Evolutionary conservation across 2,329 filamentous ascomycete genomes (phyloP).

Genomic region (Colletotrichum cordylinicola): DNA sequence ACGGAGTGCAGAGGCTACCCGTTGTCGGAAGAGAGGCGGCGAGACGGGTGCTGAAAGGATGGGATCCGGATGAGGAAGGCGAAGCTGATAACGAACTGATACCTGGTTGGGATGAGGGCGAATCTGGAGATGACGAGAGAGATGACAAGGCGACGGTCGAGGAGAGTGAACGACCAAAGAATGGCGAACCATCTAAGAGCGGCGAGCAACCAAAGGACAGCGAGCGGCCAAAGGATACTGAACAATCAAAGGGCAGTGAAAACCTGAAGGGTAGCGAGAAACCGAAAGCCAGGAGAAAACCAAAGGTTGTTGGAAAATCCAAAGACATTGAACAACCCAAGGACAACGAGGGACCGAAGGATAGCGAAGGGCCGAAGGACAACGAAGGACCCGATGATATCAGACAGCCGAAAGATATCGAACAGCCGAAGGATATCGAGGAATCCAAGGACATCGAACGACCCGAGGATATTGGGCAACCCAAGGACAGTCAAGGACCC

Average conservation of each 20-base stretch:
- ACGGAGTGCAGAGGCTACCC: slow-evolving; percentile 41
- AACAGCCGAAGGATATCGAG: background rate
- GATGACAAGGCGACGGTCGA: background rate
- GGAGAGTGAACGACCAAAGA: background rate
- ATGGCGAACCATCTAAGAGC: background rate
- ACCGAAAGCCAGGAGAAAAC: background rate
- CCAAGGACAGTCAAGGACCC: background rate
- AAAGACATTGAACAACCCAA: background rate
- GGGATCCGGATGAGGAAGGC: slow-evolving; percentile 42
- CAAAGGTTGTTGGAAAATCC: background rate
- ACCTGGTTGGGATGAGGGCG: slow-evolving; percentile 36
- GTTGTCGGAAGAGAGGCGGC: slow-evolving; percentile 46
- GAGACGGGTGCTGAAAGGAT: slow-evolving; percentile 36
- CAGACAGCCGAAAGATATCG: background rate
- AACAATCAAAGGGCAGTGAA: background rate
- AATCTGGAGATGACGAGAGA: background rate
- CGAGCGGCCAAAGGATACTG: background rate
- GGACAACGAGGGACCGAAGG: background rate
- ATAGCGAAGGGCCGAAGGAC: background rate
- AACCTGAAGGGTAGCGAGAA: background rate
- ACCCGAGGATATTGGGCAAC: background rate
- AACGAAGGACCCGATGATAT: background rate
- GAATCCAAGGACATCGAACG: background rate
- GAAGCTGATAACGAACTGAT: slow-evolving; percentile 49
- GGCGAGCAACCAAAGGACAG: background rate